phyloP scores from a whole-genome alignment of 129 eudicot species.

The Chrysanthemum makinoi region DNA sequence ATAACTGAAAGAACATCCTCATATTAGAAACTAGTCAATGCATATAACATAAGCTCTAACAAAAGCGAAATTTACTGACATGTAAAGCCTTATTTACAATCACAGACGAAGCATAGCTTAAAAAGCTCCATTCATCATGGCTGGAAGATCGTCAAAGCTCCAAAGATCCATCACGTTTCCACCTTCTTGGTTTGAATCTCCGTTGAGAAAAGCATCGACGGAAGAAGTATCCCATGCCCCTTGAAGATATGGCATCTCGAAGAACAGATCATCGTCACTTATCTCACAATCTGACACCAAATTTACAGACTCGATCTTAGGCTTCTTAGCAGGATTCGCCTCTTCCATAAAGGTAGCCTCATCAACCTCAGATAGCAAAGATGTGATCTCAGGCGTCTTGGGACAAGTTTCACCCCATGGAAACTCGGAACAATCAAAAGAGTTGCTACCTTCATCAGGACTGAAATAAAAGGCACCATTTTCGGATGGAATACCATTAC shows the following conservation, averaged over 20 bases:
- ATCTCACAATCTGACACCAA: slow-evolving; percentile 36
- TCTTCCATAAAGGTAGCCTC: slow-evolving; percentile 51
- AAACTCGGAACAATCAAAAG: slow-evolving; percentile 72
- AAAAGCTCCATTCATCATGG: slow-evolving; percentile 46
- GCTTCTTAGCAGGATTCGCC: slow-evolving; percentile 50
- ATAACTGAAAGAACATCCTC: slow-evolving; percentile 17
- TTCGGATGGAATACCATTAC: slow-evolving; percentile 29
- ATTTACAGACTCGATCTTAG: slow-evolving; percentile 41
- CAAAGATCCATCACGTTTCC: slow-evolving; percentile 67
- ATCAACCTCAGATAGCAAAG: slow-evolving; percentile 56
- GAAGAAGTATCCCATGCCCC: slow-evolving; percentile 67
- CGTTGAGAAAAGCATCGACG: slow-evolving; percentile 62
- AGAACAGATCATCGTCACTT: slow-evolving; percentile 41
- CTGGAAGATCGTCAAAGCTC: slow-evolving; percentile 67
- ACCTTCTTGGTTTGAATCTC: slow-evolving; percentile 49
- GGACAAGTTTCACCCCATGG: slow-evolving; percentile 61
- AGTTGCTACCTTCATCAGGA: slow-evolving; percentile 80
- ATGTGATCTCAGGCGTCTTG: slow-evolving; percentile 71
- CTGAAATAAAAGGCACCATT: slow-evolving; percentile 39
- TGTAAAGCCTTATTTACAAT: slow-evolving; percentile 61
- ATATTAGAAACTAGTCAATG: slow-evolving; percentile 8
- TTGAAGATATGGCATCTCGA: slow-evolving; percentile 67
- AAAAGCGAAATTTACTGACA: slow-evolving; percentile 30
- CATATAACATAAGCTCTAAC: slow-evolving; percentile 2
- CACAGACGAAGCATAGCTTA: slow-evolving; percentile 26